Evolutionary conservation across 495 filamentous ascomycete species (phyloP).

Genomic region (Aspergillus panamensis): DNA sequence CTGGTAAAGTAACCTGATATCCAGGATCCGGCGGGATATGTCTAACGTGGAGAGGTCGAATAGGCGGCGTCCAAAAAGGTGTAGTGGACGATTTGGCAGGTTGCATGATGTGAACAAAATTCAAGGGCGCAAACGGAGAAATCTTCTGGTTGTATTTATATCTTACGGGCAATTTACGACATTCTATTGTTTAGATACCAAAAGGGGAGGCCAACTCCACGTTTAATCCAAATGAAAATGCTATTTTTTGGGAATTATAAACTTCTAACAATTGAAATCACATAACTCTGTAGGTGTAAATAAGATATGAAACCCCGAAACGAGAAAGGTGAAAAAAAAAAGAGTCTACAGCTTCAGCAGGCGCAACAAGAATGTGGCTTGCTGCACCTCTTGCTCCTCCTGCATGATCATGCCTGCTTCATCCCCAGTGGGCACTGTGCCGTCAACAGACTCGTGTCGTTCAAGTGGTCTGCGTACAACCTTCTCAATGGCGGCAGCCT

Average conservation of each 20-base stretch:
- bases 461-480: slow-evolving; percentile 77
- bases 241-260: slow-evolving; percentile 11
- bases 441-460: slow-evolving; percentile 62
- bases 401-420: slow-evolving; percentile 66
- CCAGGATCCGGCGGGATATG: background rate
- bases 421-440: slow-evolving; percentile 54
- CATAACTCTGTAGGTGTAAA: background rate
- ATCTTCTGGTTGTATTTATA: background rate
- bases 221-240: slow-evolving; percentile 2
- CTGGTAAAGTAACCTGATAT: slow-evolving; percentile 52
- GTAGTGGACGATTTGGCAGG: slow-evolving; percentile 13
- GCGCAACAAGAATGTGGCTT: slow-evolving; percentile 79
- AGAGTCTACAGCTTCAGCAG: slow-evolving; percentile 65
- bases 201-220: background rate
- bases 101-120: background rate
- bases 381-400: slow-evolving; percentile 88
- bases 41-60: slow-evolving; percentile 7
- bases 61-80: slow-evolving; percentile 43
- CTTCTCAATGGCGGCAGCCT: slow-evolving; percentile 68
- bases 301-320: background rate
- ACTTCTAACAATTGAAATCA: slow-evolving; percentile 3
- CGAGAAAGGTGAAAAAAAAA: background rate
- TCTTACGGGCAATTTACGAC: background rate
- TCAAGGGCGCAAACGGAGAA: slow-evolving; percentile 3
- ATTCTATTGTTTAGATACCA: background rate